phyloP scores from a whole-genome alignment of 805 yeast species.

The Clavispora vitiphila region DNA sequence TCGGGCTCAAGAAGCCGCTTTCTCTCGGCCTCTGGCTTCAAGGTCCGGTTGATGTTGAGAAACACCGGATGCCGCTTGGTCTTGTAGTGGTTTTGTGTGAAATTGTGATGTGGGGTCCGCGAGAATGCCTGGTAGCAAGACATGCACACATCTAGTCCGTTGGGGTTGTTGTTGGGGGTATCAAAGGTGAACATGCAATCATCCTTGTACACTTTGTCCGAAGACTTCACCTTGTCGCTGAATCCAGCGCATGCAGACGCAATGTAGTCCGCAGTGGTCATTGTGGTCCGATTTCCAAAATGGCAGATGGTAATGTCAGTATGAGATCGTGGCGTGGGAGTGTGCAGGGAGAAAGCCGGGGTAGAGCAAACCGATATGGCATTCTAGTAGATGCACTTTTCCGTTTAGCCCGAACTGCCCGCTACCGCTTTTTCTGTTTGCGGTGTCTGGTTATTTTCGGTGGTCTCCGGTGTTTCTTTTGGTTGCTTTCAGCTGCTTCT shows the following conservation, averaged over 20 bases:
- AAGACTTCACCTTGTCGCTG: constrained; percentile 17
- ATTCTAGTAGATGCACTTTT: no score
- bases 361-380: background rate
- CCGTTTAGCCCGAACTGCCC: no score
- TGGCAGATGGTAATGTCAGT: background rate
- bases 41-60: constrained; percentile 52
- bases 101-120: constrained; percentile 37
- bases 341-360: background rate
- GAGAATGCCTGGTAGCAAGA: constrained; percentile 69
- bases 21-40: constrained; percentile 37
- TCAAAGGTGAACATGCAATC: constrained; percentile 88
- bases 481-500: no score
- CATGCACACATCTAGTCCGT: constrained; percentile 74
- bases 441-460: no score
- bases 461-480: no score
- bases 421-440: no score
- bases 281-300: background rate
- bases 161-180: constrained; percentile 44
- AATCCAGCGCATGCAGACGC: constrained; percentile 10
- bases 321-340: background rate
- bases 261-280: constrained; percentile 7
- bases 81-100: constrained; percentile 52
- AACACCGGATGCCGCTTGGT: constrained; percentile 51
- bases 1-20: constrained; percentile 10
- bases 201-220: constrained; percentile 62